Evolutionary conservation across 176 grass and related monocot genomes (phyloP).

Genomic region (Neostapfia colusana): DNA sequence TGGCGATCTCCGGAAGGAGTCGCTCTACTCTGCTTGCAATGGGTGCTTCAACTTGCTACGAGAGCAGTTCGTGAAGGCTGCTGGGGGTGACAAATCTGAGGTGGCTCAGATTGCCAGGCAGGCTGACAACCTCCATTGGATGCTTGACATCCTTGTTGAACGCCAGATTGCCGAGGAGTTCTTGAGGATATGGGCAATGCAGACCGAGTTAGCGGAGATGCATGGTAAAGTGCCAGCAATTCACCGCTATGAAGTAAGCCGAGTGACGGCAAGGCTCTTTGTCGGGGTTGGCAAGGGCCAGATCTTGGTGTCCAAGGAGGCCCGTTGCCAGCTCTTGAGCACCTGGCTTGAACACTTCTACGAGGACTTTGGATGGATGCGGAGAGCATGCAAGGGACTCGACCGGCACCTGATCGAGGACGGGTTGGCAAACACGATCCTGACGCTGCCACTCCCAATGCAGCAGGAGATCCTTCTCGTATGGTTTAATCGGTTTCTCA

Average conservation of each 20-base stretch:
- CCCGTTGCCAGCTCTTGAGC: constrained; percentile 69
- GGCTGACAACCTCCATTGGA: constrained; percentile 95
- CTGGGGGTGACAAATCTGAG: constrained; percentile 54
- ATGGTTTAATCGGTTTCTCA: constrained; percentile 94
- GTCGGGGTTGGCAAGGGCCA: constrained; percentile 89
- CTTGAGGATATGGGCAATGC: constrained; percentile 74
- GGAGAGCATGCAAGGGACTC: constrained; percentile 89
- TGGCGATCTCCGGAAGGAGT: constrained; percentile 84
- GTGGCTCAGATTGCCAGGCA: constrained; percentile 69
- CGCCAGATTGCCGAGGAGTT: constrained; percentile 93
- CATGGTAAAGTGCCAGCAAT: constrained; percentile 81
- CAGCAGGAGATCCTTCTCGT: constrained; percentile 89
- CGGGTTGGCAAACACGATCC: constrained; percentile 82
- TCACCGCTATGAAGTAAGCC: constrained; percentile 86
- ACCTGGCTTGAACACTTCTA: constrained; percentile 94
- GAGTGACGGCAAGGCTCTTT: constrained; percentile 78
- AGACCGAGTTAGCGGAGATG: constrained; percentile 69
- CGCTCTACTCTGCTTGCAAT: constrained; percentile 80
- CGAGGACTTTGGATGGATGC: constrained; percentile 96
- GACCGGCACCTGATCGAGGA: constrained; percentile 92
- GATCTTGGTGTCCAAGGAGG: constrained; percentile 88
- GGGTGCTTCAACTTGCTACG: constrained; percentile 68
- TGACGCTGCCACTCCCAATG: constrained; percentile 70
- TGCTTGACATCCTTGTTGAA: constrained; percentile 94
- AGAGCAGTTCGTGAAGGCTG: constrained; percentile 57